Conservation (phyloP, 1,139 yeast genomes). For the Hanseniaspora sp. region DNA sequence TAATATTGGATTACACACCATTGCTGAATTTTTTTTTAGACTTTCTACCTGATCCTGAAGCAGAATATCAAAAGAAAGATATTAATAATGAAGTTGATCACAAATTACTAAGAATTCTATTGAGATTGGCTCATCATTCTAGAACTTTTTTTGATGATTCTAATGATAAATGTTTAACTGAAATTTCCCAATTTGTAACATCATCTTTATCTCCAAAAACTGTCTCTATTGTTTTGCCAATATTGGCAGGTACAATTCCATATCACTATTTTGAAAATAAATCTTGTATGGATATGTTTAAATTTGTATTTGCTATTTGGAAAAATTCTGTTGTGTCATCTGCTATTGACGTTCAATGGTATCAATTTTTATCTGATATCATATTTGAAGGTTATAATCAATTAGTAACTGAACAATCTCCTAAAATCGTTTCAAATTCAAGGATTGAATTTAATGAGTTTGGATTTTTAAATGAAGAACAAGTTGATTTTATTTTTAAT, state of each 20-base stretch:
- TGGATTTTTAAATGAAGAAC: constrained; percentile 57
- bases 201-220: constrained; percentile 45
- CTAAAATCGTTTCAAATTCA: constrained; percentile 25
- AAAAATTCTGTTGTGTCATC: constrained; percentile 45
- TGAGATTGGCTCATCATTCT: constrained; percentile 32
- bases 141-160: constrained; percentile 33
- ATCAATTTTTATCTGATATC: constrained; percentile 55
- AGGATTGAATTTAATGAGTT: constrained; percentile 33
- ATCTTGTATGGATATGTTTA: constrained; percentile 38
- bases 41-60: constrained; percentile 40
- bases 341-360: constrained; percentile 54
- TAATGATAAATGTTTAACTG: constrained; percentile 27
- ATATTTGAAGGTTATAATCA: constrained; percentile 40
- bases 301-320: constrained; percentile 71
- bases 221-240: constrained; percentile 47
- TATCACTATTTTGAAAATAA: constrained; percentile 24
- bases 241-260: constrained; percentile 48
- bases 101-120: constrained; percentile 30
- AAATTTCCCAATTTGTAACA: constrained; percentile 29
- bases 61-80: constrained; percentile 31
- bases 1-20: constrained; percentile 43
- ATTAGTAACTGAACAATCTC: constrained; percentile 21
- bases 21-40: constrained; percentile 38
- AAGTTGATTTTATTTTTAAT: constrained; percentile 48
- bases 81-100: constrained; percentile 29